These are phyloP conservation scores for Capsaspora owczarzaki DNA, from an alignment of 78 protist species.

Conservation along the genomic window DNA sequence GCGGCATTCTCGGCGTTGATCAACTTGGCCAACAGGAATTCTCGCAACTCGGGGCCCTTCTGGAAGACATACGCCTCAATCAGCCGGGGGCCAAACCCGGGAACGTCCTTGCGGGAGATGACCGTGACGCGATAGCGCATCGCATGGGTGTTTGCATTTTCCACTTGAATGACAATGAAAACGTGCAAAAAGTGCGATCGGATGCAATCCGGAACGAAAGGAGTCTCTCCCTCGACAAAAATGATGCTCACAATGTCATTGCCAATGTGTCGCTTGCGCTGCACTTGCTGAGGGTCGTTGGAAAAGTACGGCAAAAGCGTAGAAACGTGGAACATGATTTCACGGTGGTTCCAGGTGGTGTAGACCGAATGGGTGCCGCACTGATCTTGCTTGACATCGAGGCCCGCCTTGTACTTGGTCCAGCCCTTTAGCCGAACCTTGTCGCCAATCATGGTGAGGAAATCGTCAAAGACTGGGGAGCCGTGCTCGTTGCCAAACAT, in stretches of 20 bases:
- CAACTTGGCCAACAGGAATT: not conserved
- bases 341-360: not conserved
- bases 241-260: slow-evolving; percentile 52
- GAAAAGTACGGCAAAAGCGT: not conserved
- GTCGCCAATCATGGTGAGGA: slow-evolving; percentile 56
- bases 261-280: slow-evolving; percentile 66
- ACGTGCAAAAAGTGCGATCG: not conserved
- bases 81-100: not conserved
- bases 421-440: slow-evolving; percentile 15
- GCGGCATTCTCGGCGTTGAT: slow-evolving; percentile 2
- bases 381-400: not conserved
- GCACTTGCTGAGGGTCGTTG: slow-evolving; percentile 16
- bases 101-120: not conserved
- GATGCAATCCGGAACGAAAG: not conserved
- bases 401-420: slow-evolving; percentile 3
- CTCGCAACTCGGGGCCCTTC: not conserved
- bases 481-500: slow-evolving; percentile 1
- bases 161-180: not conserved
- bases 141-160: not conserved
- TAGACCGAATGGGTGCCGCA: not conserved
- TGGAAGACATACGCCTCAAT: not conserved
- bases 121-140: not conserved
- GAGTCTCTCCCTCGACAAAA: not conserved
- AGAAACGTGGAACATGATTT: slow-evolving; percentile 19
- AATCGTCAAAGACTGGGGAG: slow-evolving; percentile 43